Conservation (phyloP, 139 green algal genomes). For the Chlamydomonas eustigma region DNA sequence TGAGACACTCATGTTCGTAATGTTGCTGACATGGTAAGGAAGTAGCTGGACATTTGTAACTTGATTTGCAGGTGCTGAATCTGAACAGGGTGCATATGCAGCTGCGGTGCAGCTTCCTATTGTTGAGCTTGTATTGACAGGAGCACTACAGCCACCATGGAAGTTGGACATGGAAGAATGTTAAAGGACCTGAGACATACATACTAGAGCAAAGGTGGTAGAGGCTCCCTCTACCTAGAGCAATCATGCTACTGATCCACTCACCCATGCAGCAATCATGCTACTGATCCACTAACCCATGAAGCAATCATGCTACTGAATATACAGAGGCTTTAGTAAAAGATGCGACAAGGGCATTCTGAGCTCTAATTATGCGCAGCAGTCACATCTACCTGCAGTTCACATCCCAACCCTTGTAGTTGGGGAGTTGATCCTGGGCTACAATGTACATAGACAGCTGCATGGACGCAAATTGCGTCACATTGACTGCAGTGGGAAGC, state of each 20-base stretch:
- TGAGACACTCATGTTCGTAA: too few relatives aligned
- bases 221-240: not conserved
- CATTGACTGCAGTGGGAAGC: not conserved
- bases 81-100: slow-evolving; percentile 19
- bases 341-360: not conserved
- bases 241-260: not conserved
- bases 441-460: slow-evolving; percentile 32
- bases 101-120: not conserved
- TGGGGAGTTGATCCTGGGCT: slow-evolving; percentile 39
- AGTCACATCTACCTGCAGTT: slow-evolving; percentile 12
- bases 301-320: not conserved
- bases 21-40: slow-evolving; percentile 5
- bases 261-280: not conserved
- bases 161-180: too few relatives aligned
- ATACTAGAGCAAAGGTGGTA: not conserved
- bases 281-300: not conserved
- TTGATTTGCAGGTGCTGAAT: not conserved
- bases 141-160: not conserved
- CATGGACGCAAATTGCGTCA: not conserved
- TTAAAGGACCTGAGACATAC: not conserved
- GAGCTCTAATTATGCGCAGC: not conserved
- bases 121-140: not conserved
- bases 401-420: slow-evolving; percentile 38
- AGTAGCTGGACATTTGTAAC: not conserved
- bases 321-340: not conserved